Percentiles rank a stretch among this genome's conserved stretches.
Evolutionary conservation across 2,329 filamentous ascomycete species (phyloP).

Genomic region (Ophiostoma montium): DNA sequence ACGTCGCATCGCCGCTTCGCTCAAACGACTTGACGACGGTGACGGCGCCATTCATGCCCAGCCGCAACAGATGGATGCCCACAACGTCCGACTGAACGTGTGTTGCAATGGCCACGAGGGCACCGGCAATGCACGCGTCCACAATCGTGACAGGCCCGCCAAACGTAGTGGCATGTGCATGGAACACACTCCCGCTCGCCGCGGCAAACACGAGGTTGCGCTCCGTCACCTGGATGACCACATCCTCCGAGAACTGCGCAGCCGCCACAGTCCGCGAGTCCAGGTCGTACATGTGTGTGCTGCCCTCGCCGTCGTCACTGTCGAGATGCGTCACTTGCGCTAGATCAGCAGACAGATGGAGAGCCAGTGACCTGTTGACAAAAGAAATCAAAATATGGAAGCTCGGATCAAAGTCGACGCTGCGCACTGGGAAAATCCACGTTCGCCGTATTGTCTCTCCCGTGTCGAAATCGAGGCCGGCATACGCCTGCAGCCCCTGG

Average conservation of each 20-base stretch:
- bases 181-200: constrained; percentile 14
- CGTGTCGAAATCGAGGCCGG: constrained; percentile 43
- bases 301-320: not conserved
- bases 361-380: constrained; percentile 32
- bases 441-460: constrained; percentile 33
- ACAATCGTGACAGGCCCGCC: constrained; percentile 18
- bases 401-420: constrained; percentile 15
- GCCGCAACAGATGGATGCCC: constrained; percentile 21
- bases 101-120: constrained; percentile 29
- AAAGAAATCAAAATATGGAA: constrained; percentile 33
- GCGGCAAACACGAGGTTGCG: constrained; percentile 27
- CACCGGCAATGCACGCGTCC: constrained; percentile 27
- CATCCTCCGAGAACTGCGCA: constrained; percentile 21
- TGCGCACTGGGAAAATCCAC: constrained; percentile 33
- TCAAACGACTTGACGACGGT: constrained; percentile 19
- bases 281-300: constrained; percentile 33
- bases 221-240: constrained; percentile 41
- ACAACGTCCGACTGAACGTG: constrained; percentile 25
- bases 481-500: constrained; percentile 53
- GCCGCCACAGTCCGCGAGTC: constrained; percentile 37
- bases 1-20: constrained; percentile 34
- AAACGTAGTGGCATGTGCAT: constrained; percentile 4
- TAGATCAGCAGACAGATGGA: constrained; percentile 36
- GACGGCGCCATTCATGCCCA: constrained; percentile 18
- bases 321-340: constrained; percentile 27